Conservation (phyloP, 768 basidiomycete genomes). For the Pulveroboletus sp. region DNA sequence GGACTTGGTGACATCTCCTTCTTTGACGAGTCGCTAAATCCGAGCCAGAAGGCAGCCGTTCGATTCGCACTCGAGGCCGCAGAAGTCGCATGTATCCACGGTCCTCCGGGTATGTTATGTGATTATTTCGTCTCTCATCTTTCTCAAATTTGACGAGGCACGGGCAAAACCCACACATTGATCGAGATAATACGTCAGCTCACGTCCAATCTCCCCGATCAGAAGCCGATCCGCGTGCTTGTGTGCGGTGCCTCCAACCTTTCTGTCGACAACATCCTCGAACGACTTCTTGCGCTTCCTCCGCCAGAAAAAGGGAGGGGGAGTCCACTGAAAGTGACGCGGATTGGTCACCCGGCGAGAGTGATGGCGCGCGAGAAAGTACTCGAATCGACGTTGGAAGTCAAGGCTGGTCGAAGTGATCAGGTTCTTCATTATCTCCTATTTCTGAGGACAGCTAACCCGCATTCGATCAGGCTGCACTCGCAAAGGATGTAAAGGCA, state of each 20-base stretch:
- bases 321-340: constrained; percentile 54
- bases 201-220: constrained; percentile 40
- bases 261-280: constrained; percentile 93
- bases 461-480: constrained; percentile 51
- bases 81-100: constrained; percentile 91
- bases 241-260: constrained; percentile 94
- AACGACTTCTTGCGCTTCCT: constrained; percentile 70
- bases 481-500: constrained; percentile 84
- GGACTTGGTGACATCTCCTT: constrained; percentile 48
- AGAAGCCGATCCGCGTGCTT: constrained; percentile 60
- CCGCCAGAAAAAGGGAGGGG: constrained; percentile 43
- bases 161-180: constrained; percentile 94
- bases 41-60: constrained; percentile 81
- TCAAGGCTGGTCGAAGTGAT: constrained; percentile 69
- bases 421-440: constrained; percentile 39
- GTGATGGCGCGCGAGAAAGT: constrained; percentile 72
- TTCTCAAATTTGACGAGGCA: constrained; percentile 42
- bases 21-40: constrained; percentile 75
- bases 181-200: constrained; percentile 91
- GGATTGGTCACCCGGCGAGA: constrained; percentile 95
- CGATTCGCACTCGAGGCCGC: constrained; percentile 74
- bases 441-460: neutral
- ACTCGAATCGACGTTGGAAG: constrained; percentile 66
- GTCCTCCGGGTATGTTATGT: constrained; percentile 73
- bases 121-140: neutral